These are phyloP conservation scores for Erysimum pusillum DNA, from an alignment of 441 rosid genomes.

Conservation along the genomic window DNA sequence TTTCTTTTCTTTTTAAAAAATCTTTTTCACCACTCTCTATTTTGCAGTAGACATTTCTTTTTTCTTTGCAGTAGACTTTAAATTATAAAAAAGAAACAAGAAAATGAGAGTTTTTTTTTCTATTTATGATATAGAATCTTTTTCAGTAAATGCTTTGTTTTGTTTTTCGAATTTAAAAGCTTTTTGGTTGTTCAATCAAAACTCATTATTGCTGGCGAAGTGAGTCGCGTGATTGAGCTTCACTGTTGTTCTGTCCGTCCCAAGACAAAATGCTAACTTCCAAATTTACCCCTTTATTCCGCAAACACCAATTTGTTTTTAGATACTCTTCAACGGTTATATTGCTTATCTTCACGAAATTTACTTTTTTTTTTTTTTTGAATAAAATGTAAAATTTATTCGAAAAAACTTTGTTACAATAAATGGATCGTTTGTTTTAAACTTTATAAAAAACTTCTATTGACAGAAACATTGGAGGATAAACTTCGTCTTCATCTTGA, in stretches of 20 bases:
- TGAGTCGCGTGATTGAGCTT: constrained; percentile 42
- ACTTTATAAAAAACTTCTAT: no score
- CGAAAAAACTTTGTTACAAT: no score
- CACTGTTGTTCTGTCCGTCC: constrained; percentile 35
- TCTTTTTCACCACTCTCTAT: constrained; percentile 33
- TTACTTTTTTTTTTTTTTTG: background rate
- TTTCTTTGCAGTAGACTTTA: background rate
- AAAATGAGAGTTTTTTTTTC: constrained; percentile 11
- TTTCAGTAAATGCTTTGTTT: background rate
- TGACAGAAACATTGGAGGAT: no score
- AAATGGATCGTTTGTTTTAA: no score
- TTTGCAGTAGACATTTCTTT: constrained; percentile 14
- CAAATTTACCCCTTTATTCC: constrained; percentile 41
- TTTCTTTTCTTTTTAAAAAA: background rate
- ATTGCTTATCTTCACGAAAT: background rate
- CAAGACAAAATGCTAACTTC: constrained; percentile 33
- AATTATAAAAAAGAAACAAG: background rate
- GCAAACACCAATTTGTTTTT: background rate
- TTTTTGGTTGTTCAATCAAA: constrained; percentile 19
- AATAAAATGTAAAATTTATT: no score
- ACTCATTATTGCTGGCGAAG: constrained; percentile 27
- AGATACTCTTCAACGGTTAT: constrained; percentile 31
- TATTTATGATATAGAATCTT: no score
- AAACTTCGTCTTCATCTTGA: no score
- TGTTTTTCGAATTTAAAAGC: constrained; percentile 13